Conservation (phyloP, 257 asterid genomes). For the Solanum lycopersicoides region DNA sequence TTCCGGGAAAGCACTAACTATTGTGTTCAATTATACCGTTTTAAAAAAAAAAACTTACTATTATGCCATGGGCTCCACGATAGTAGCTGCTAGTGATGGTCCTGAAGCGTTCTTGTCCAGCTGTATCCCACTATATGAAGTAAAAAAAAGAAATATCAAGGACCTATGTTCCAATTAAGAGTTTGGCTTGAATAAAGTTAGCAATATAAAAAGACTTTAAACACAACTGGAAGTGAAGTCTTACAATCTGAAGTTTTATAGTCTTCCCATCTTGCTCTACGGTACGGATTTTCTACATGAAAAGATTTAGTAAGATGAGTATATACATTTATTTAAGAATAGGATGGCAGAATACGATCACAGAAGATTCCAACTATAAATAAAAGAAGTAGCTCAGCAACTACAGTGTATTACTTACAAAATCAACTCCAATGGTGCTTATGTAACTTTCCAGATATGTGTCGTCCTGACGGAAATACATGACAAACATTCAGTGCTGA, state of each 20-base stretch:
- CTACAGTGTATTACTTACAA: conserved; percentile 22
- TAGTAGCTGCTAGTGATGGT: background rate
- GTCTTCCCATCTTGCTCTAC: conserved; percentile 61
- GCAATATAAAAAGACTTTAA: background rate
- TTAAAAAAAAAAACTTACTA: background rate
- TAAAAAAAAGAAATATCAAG: background rate
- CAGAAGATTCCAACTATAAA: background rate
- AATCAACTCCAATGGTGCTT: conserved; percentile 61
- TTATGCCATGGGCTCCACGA: conserved; percentile 4
- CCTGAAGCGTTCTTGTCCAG: conserved; percentile 3
- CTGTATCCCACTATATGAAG: background rate
- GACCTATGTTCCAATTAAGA: background rate
- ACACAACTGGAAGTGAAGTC: background rate
- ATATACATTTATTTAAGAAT: background rate
- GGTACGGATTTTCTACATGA: conserved; percentile 47
- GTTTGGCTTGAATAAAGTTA: background rate
- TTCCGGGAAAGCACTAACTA: background rate
- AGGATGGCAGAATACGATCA: background rate
- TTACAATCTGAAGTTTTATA: background rate
- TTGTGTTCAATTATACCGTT: background rate
- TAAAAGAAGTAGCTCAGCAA: background rate
- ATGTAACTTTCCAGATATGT: conserved; percentile 55
- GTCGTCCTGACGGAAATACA: conserved; percentile 35
- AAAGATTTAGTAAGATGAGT: background rate
- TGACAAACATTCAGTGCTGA: background rate